Evolutionary conservation across 345 rosid genomes (phyloP).

Genomic region (Eucalyptus viminalis): DNA sequence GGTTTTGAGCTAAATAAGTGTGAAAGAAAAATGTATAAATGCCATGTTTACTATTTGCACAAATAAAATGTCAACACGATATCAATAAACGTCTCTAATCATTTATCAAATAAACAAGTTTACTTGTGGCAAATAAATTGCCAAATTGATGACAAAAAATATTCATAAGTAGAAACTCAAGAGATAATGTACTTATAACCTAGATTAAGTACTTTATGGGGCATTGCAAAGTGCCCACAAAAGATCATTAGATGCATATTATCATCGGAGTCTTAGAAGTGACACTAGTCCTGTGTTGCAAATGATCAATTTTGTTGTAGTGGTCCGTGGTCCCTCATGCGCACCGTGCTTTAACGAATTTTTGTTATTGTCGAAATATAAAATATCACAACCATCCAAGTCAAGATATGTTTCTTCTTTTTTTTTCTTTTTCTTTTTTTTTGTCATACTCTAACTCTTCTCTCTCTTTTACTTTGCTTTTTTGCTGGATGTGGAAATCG

Average conservation of each 20-base stretch:
- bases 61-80: no score
- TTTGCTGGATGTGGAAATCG: fast-evolving
- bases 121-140: neutral
- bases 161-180: neutral
- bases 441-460: no score
- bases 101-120: no score
- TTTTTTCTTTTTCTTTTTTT: no score
- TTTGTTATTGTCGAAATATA: neutral
- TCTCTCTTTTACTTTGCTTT: no score
- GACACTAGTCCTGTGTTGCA: neutral
- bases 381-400: no score
- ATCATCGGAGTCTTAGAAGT: neutral
- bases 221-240: neutral
- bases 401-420: no score
- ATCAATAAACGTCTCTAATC: no score
- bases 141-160: neutral
- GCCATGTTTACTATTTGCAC: no score
- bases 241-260: neutral
- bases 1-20: no score
- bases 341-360: fast-evolving
- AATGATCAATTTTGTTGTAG: neutral
- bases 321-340: fast-evolving
- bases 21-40: no score
- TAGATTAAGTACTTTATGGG: neutral
- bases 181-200: neutral